A percentile compares a stretch with the other conserved stretches of the same genome.
Conservation (phyloP, 352 stramenopile species). For the Phytophthora kernoviae region DNA sequence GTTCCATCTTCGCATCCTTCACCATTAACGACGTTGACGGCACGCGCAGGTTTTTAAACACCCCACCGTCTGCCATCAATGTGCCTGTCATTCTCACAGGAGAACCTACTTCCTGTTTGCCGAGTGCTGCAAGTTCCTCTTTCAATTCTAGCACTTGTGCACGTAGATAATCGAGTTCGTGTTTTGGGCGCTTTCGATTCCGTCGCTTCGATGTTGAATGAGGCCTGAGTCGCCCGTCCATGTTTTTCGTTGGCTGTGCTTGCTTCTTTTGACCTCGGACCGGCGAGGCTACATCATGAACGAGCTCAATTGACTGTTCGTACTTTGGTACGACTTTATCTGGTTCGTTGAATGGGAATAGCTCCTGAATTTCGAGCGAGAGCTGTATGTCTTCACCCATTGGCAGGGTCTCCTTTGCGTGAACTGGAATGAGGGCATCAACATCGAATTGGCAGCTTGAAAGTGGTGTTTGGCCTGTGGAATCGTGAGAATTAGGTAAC, state of each 20-base stretch:
- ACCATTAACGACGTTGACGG: constrained; percentile 4
- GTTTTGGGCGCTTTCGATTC: constrained; percentile 35
- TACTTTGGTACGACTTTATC: background rate
- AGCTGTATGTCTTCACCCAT: constrained; percentile 15
- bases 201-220: constrained; percentile 27
- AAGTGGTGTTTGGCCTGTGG: constrained; percentile 3
- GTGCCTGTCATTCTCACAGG: background rate
- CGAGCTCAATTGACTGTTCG: background rate
- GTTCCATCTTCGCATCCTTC: background rate
- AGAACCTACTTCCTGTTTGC: constrained; percentile 1
- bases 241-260: constrained; percentile 13
- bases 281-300: background rate
- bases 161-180: constrained; percentile 40
- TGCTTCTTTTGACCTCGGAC: constrained; percentile 3
- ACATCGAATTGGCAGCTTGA: constrained; percentile 5
- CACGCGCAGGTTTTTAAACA: background rate
- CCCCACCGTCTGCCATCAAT: background rate
- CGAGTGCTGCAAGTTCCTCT: constrained; percentile 23
- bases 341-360: constrained; percentile 7
- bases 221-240: constrained; percentile 17
- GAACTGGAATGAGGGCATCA: background rate
- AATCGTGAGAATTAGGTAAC: constrained; percentile 10
- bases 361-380: constrained; percentile 26
- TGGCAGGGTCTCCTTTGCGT: constrained; percentile 1
- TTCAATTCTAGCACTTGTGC: constrained; percentile 28